A percentile compares a stretch with the other conserved stretches of the same genome.
These are phyloP conservation scores for Vanderwaltozyma yarrowii DNA, from an alignment of 805 yeast genomes.

Conservation along the genomic window DNA sequence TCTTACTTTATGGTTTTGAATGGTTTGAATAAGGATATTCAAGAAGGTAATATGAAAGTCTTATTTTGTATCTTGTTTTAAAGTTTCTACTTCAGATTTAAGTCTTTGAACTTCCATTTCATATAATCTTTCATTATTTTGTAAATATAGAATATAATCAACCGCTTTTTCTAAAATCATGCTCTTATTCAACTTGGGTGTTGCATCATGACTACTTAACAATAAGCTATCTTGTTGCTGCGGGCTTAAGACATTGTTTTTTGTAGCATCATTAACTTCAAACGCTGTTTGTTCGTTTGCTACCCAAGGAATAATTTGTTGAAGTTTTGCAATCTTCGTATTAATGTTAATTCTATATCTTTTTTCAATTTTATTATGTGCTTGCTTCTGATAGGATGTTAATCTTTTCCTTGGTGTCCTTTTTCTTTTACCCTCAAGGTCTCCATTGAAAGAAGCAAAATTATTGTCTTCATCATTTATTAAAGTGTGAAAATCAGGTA, in stretches of 20 bases:
- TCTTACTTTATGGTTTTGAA: no score
- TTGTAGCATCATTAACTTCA: conserved; percentile 29
- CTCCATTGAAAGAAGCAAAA: neutral
- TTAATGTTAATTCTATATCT: conserved; percentile 63
- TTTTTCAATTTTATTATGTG: conserved; percentile 65
- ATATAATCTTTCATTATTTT: conserved; percentile 35
- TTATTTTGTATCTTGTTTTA: conserved; percentile 6
- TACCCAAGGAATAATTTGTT: conserved; percentile 59
- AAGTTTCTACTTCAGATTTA: conserved; percentile 23
- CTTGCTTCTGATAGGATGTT: conserved; percentile 44
- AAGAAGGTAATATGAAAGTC: neutral
- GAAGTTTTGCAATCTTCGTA: conserved; percentile 58
- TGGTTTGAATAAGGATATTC: no score
- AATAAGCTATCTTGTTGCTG: neutral
- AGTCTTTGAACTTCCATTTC: conserved; percentile 27
- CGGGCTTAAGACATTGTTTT: neutral
- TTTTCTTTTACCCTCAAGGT: neutral
- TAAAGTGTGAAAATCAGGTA: conserved; percentile 2
- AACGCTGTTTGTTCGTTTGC: conserved; percentile 53
- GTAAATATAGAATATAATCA: conserved; percentile 45
- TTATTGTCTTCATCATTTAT: neutral
- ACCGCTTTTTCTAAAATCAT: conserved; percentile 62
- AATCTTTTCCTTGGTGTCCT: conserved; percentile 44
- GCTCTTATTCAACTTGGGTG: conserved; percentile 48
- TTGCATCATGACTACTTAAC: neutral